Evolutionary conservation across 805 yeast genomes (phyloP), one percentile per base, ranked within the genome.

Genomic region (Brettanomyces naardenensis): DNA sequence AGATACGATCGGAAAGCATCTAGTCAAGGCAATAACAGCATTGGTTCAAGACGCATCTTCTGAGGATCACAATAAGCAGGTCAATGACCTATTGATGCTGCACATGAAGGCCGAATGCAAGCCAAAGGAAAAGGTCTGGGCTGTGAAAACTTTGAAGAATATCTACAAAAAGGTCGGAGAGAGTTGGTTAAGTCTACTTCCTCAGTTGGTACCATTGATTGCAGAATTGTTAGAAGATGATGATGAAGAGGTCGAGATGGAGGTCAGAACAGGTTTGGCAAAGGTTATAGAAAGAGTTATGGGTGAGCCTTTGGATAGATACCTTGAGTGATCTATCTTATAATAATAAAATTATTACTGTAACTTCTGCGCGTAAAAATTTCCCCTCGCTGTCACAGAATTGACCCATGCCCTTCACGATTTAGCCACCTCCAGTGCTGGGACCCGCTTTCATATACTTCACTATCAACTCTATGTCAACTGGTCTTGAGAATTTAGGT

Each of bases 151-250:
- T 2, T 71, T 92, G 57, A 86, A 85, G 59, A 68, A 78, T 19
- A 76, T 92, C 23, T 92, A 88, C 70, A 83, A 84, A 47, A 84
- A 84, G 66, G 81, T 88, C 51, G 97, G 97, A 39, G 97, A 92
- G 52, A 86, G 80, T 57, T 92, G 97, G 98, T 71, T 92, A 46
- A 67, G 81, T 25, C 71, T 84, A 66, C 69, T 92, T 50, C 98
- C 98, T 19, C 96, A 89, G 55, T 71, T 92, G 49, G 95, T 92
- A 44, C 99, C 99, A 25, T 73, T 86, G 43, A 86, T 92, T 58
- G 96, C 97, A 6, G 99, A 92, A 62, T 65, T 92, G 41, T 69
- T 92, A 44, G 99, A 92, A 55, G 97, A 89, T 56, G 97, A 92
- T 43, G 94, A 89, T 45, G 98, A 92, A 59, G 78, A 73, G 35